Evolutionary conservation across 202 grass and related monocot species (phyloP).

Genomic region (Schoenoplectus tabernaemontani): DNA sequence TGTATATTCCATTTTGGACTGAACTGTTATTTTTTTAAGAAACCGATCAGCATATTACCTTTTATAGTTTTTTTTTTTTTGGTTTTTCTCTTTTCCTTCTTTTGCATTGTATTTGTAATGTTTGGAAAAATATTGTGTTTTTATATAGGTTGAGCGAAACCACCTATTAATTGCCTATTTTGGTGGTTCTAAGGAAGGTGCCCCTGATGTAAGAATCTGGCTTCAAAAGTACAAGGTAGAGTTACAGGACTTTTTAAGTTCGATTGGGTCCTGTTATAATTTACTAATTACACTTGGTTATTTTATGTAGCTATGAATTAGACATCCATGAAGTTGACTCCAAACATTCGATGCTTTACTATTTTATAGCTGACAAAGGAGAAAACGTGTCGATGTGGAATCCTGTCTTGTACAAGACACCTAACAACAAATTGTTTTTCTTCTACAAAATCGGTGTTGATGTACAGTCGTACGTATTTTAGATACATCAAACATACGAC

Average conservation of each 20-base stretch:
- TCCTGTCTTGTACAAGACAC: slow-evolving; percentile 34
- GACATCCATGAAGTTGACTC: background rate
- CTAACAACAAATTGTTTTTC: slow-evolving; percentile 16
- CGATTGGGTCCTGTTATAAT: background rate
- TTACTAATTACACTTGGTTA: background rate
- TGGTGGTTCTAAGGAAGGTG: slow-evolving; percentile 29
- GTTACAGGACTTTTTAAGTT: no score
- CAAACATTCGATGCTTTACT: background rate
- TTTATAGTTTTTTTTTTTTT: background rate
- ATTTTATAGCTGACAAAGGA: slow-evolving; percentile 14
- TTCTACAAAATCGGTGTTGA: slow-evolving; percentile 32
- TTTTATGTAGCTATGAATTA: no score
- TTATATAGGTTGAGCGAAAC: slow-evolving; percentile 20
- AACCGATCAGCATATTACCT: background rate
- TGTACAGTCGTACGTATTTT: slow-evolving; percentile 20
- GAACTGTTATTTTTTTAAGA: background rate
- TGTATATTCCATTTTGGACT: background rate
- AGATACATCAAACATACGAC: background rate
- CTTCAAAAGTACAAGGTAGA: slow-evolving; percentile 27
- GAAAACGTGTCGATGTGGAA: slow-evolving; percentile 34
- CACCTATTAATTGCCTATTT: slow-evolving; percentile 31
- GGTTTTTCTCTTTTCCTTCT: background rate
- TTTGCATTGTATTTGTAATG: background rate
- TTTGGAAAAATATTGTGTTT: background rate
- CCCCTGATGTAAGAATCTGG: slow-evolving; percentile 39